Base-by-base conservation (phyloP, 345 rosid genomes). In the Cardiospermum halicacabum region DNA sequence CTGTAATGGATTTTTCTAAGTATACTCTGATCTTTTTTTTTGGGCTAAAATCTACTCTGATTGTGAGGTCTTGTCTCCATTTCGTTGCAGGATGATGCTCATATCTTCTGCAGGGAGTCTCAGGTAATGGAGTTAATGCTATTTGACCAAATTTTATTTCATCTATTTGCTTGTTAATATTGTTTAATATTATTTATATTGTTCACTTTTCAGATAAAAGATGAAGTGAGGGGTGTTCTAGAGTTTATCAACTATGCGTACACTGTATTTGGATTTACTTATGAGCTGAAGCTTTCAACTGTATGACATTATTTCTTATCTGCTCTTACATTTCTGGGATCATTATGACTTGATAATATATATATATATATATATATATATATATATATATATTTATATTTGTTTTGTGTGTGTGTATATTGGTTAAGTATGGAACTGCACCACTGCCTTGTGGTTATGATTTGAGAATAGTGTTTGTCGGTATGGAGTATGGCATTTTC, bases 241-340 rank as follows among this genome's bases (percentile, higher is more conserved):
- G 94, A 86, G 32, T 95, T 95, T 79, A 85, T 95, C 68, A 78
- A 90, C 64, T 82, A 89, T 73, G 75, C 62, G 6, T 95, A 95
- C 68, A 57, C 60, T 31, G 45, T 86, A 66, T 90, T 90, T 72
- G 92, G 97, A 55, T 93, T 95, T 78, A 87, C 96, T 56, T 91
- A 89, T 78, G 96, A 95, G 31, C 79, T 95, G 74, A 89, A 95
- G 80, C 80, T 91, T 62, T 91, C 96, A 58, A 91, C 96, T 79
- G 97, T 91, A 89, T 31, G 80, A 69, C 75, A 21, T 39, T 36
- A 6, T 54, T 68, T 34, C 51, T 53, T 66, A 65, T 48, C 62
- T 50, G 32, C 15, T 1, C 34, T 61, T 22, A 50, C 26, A 13
- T 10, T 51, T 4, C 10, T 51, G 22, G 50, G 51, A 7, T 26